Base-by-base conservation (phyloP, 2,329 filamentous ascomycete species). In the Blastomyces silverae region DNA sequence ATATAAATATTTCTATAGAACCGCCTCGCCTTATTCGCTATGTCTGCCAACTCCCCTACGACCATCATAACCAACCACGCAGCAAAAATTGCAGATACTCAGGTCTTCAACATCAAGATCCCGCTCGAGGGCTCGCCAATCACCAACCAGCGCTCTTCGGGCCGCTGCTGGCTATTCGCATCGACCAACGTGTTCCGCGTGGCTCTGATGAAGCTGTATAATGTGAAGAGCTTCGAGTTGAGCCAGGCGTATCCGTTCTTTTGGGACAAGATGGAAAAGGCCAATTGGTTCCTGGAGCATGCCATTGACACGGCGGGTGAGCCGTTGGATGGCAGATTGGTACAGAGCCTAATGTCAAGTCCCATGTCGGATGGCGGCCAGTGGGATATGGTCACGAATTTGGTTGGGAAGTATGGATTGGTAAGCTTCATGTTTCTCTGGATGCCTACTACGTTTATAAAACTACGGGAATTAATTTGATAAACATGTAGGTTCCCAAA, bases 201-300 rank as follows among this genome's bases (percentile, higher is more conserved):
- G n/a, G 89, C 91, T 0, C 81, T 96, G 58, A 93, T 94, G 88
- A 89, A 90, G 77, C 88, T 88, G 71, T 89, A 95, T 76, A 85
- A 87, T 68, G 84, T 96, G 25, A 84, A 87, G 58, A 81, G 84
- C 63, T 95, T 96, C 71, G 90, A 96, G 80, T 82, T 96, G n/a
- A 92, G 88, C 39, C 92, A 96, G 77, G 83, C 88, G 0, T 95
- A 95, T 72, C 83, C 96, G 3, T 96, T 93, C 79, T 96, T 91
- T 82, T 95, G 89, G 88, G 92, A 96, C 76, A 96, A 96, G 79
- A 85, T 96, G 25, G 92, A 96, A 77, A 96, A 96, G 77, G 83
- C 89, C 10, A 96, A 96, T 76, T 96, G 85, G 80, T 96, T 95
- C 79, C 83, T 96, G 22, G 91, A 95, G 77, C 89, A 90, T 71